Percentiles rank a stretch among this genome's conserved stretches.
phyloP scores from a whole-genome alignment of 192 early-diverging fungal genomes.

The Haplosporangium gracile region DNA sequence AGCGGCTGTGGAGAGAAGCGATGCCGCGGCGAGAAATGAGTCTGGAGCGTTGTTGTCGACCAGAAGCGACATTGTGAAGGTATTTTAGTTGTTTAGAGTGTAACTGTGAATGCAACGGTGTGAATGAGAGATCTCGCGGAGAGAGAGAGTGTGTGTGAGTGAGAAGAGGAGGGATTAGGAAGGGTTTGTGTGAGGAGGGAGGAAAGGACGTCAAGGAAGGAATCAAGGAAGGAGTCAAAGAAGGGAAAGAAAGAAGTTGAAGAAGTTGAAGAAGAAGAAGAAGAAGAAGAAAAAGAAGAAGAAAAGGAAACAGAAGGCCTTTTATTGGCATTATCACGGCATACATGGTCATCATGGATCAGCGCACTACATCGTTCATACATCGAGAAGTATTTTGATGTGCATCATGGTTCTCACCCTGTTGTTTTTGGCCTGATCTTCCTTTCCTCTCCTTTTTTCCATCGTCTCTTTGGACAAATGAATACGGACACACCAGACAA shows the following conservation, averaged over 20 bases:
- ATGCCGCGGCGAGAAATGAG: neutral
- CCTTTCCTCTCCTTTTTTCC: neutral
- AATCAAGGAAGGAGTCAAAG: neutral
- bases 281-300: neutral
- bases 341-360: neutral
- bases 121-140: neutral
- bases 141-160: neutral
- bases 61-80: constrained; percentile 1
- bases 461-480: neutral
- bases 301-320: neutral
- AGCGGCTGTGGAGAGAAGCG: constrained; percentile 8
- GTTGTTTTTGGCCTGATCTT: neutral
- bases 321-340: neutral
- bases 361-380: neutral
- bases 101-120: neutral
- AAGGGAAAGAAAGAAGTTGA: neutral
- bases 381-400: too few species aligned
- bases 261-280: neutral
- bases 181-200: neutral
- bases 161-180: constrained; percentile 3
- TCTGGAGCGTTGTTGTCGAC: neutral
- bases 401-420: neutral
- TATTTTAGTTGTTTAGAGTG: neutral
- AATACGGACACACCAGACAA: too few species aligned
- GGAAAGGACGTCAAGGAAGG: neutral